A percentile compares a stretch with the other conserved stretches of the same genome.
phyloP scores from a whole-genome alignment of 345 rosid genomes.

The Brassica napus region DNA sequence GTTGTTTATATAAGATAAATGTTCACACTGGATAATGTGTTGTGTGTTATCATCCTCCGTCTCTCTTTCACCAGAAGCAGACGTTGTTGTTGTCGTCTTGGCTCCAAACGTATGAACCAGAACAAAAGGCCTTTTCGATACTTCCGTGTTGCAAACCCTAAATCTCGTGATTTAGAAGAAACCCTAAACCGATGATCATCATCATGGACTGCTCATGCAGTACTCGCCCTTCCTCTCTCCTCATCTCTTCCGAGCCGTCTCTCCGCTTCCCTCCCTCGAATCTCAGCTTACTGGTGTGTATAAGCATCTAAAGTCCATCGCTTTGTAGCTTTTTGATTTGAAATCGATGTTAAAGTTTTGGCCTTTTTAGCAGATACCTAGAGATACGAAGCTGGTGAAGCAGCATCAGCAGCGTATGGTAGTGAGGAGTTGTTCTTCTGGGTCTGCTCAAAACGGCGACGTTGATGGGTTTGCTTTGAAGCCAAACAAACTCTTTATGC shows the following conservation, averaged over 20 bases:
- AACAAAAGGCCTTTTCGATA: background rate
- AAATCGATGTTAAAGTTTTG: background rate
- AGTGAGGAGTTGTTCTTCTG: conserved; percentile 49
- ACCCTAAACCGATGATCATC: background rate
- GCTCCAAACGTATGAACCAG: background rate
- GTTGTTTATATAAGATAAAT: background rate
- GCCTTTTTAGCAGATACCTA: background rate
- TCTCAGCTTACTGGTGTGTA: background rate
- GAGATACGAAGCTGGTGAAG: conserved; percentile 25
- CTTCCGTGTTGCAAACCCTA: background rate
- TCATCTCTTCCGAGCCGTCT: background rate
- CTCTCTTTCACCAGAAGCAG: background rate
- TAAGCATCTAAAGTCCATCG: background rate
- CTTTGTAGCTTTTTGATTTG: background rate
- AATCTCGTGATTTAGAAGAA: background rate
- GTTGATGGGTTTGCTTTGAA: conserved; percentile 52
- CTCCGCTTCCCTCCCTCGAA: background rate
- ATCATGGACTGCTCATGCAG: background rate
- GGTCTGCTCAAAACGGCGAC: conserved; percentile 49
- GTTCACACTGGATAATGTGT: background rate
- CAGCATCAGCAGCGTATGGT: conserved; percentile 39
- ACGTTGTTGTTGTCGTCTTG: background rate
- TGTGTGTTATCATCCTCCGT: background rate
- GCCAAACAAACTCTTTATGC: conserved; percentile 75
- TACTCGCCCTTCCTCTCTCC: background rate